Base-by-base conservation (phyloP, 2,329 filamentous ascomycete genomes). In the Curvularia sp. region DNA sequence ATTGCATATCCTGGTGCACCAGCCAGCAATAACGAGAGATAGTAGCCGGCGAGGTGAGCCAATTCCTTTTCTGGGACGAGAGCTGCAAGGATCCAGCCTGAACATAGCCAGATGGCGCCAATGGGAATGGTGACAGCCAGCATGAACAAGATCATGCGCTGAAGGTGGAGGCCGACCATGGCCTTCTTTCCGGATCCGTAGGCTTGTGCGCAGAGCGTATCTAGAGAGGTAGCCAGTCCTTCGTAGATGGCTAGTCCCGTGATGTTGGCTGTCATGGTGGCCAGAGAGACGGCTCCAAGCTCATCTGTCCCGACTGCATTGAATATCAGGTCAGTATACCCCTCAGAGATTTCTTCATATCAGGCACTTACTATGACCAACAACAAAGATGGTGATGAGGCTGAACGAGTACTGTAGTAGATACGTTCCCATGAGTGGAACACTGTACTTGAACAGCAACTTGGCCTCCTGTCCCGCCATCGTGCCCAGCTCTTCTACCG, bases 191-290 rank as follows among this genome's bases (percentile, higher is more conserved):
- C 82, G 12, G 81, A 80, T 18, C 82, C 82, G 67, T 83, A 84
- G 1, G 82, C 80, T 64, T 84, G 82, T 26, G 82, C 79, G 60
- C 82, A 84, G 3, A 84, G 70, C 0, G 82, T 84, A 62, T 84
- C 82, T 22, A 84, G 72, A 24, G 79, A 80, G 0, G 82, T 84
- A 41, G 82, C 81, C 68, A 84, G 79, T 22, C 83, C 83, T 64
- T 84, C 81, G 56, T 81, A 81, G 22, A 83, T 73, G 1, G 84
- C 80, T 20, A 82, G 78, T 0, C 84, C 84, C 6, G 83, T 75
- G 50, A 86, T 85, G 58, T 83, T 85, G 63, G 84, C 82, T 0
- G 83, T 85, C 46, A 83, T 85, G 24, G 82, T 79, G 24, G 82
- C 82, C 15, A 85, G 68, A 53, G 80, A 83, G 0, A 83, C 82